phyloP scores from a whole-genome alignment of 2,329 filamentous ascomycete genomes.

The Helotiales sp. region DNA sequence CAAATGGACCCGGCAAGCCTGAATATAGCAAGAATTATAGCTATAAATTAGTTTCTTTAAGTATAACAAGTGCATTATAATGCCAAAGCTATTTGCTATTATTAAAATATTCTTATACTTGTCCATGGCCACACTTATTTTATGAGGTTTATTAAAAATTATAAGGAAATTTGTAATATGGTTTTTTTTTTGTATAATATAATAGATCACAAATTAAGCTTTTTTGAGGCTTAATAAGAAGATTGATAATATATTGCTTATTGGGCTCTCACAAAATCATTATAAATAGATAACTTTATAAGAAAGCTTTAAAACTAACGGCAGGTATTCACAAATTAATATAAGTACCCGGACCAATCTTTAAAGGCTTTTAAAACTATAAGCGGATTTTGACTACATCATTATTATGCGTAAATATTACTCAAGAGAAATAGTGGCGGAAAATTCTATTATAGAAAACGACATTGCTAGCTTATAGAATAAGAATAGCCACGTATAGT shows the following conservation, averaged over 20 bases:
- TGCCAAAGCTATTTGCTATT: conserved; percentile 28
- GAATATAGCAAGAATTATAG: conserved; percentile 23
- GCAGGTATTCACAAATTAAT: conserved; percentile 25
- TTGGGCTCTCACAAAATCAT: conserved; percentile 37
- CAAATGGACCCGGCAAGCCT: conserved; percentile 26
- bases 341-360: conserved; percentile 28
- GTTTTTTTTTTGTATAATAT: conserved; percentile 2
- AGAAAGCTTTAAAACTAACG: no score
- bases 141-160: conserved; percentile 27
- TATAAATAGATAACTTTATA: conserved; percentile 41
- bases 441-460: conserved; percentile 29
- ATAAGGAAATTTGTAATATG: conserved; percentile 23
- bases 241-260: conserved; percentile 36
- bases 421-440: not conserved
- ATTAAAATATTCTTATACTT: conserved; percentile 31
- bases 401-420: conserved; percentile 15
- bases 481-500: conserved; percentile 16
- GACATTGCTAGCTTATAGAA: conserved; percentile 19
- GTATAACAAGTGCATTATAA: conserved; percentile 17
- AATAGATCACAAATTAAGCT: conserved; percentile 29
- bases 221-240: conserved; percentile 40
- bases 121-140: conserved; percentile 13
- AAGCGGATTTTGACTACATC: conserved; percentile 17
- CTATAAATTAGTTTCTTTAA: conserved; percentile 24
- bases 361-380: conserved; percentile 26